These are phyloP conservation scores for Acacia confusa DNA, from an alignment of 306 rosid genomes.

Conservation along the genomic window DNA sequence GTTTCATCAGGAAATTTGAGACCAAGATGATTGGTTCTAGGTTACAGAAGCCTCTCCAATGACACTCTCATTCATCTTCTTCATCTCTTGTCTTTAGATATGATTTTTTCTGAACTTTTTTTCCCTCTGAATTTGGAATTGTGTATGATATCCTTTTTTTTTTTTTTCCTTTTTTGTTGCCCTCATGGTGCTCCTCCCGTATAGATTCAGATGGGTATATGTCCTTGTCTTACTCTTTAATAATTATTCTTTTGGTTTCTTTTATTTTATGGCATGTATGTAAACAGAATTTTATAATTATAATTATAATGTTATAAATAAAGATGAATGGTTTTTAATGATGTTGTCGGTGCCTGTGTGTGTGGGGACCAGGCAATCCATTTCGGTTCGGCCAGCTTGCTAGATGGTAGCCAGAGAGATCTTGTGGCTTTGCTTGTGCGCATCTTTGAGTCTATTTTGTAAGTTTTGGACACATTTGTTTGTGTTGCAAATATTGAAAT, in stretches of 20 bases:
- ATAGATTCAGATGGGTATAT: slow-evolving; percentile 20
- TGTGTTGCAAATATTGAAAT: no score
- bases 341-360: slow-evolving; percentile 27
- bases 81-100: slow-evolving; percentile 7
- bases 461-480: not conserved
- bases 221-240: slow-evolving; percentile 6
- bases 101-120: slow-evolving; percentile 28
- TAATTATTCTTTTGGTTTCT: slow-evolving; percentile 20
- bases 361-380: slow-evolving; percentile 13
- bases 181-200: not conserved
- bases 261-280: slow-evolving; percentile 21
- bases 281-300: not conserved
- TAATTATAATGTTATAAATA: slow-evolving; percentile 1
- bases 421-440: slow-evolving; percentile 14
- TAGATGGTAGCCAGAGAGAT: not conserved
- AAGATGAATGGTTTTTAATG: slow-evolving; percentile 14
- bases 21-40: slow-evolving; percentile 80
- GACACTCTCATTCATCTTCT: slow-evolving; percentile 9
- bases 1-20: slow-evolving; percentile 82
- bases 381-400: not conserved
- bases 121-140: not conserved
- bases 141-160: slow-evolving; percentile 2
- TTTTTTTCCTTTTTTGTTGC: not conserved
- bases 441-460: not conserved
- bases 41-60: slow-evolving; percentile 62